phyloP scores from a whole-genome alignment of 805 yeast genomes.

The Sugiyamaella qingdaonensis region DNA sequence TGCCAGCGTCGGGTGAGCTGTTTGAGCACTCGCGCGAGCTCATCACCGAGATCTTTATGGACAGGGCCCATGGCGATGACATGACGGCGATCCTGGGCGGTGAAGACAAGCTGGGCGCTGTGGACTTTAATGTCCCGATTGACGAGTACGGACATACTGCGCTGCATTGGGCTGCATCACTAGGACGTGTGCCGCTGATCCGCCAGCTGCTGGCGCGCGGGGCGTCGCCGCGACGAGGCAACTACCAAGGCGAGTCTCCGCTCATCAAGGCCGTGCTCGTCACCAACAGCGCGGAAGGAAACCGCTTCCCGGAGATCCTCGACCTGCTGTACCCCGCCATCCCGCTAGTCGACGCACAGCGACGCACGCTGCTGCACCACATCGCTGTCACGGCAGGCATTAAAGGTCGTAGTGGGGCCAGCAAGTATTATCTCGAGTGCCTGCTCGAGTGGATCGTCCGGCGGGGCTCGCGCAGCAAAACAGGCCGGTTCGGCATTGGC shows the following conservation, averaged over 20 bases:
- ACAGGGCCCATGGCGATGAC: slow-evolving; percentile 35
- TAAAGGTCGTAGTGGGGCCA: slow-evolving; percentile 66
- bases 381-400: slow-evolving; percentile 77
- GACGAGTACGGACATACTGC: slow-evolving; percentile 94
- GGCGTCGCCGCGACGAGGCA: slow-evolving; percentile 66
- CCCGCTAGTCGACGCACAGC: slow-evolving; percentile 58
- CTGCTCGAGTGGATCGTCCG: slow-evolving; percentile 74
- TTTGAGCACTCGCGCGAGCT: slow-evolving; percentile 41
- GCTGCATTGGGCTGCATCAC: slow-evolving; percentile 92
- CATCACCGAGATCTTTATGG: slow-evolving; percentile 49
- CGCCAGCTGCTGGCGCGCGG: slow-evolving; percentile 62
- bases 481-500: slow-evolving; percentile 47
- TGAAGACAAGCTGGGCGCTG: slow-evolving; percentile 32
- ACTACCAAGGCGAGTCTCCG: slow-evolving; percentile 83
- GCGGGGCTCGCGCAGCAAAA: slow-evolving; percentile 43
- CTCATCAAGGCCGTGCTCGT: slow-evolving; percentile 78
- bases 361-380: slow-evolving; percentile 82
- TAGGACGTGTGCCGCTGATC: slow-evolving; percentile 72
- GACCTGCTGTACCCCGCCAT: slow-evolving; percentile 73
- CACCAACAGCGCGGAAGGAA: slow-evolving; percentile 75
- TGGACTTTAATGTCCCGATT: slow-evolving; percentile 76
- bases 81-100: slow-evolving; percentile 31
- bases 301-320: slow-evolving; percentile 66
- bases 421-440: slow-evolving; percentile 67
- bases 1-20: slow-evolving; percentile 24